These are phyloP conservation scores for Blepharisma japonicum DNA, from an alignment of 73 alveolate genomes.

Conservation along the genomic window DNA sequence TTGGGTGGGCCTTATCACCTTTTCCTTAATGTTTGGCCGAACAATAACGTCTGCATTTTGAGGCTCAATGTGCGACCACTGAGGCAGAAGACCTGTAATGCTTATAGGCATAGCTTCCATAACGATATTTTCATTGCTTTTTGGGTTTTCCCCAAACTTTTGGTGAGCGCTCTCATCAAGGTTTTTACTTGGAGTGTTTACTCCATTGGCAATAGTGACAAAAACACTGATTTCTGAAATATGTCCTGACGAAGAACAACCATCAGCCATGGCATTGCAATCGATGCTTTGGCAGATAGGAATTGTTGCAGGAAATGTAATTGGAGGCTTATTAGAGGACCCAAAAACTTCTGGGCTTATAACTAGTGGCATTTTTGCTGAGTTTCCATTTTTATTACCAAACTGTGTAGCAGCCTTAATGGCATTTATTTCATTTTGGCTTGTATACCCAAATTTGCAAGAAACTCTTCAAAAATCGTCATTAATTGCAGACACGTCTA, in stretches of 20 bases:
- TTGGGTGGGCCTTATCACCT: slow-evolving; percentile 15
- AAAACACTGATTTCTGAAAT: neutral
- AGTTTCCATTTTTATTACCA: neutral
- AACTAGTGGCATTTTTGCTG: neutral
- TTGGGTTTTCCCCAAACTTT: neutral
- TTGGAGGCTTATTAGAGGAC: neutral
- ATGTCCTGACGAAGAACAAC: neutral
- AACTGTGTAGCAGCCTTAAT: neutral
- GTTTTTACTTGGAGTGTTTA: neutral
- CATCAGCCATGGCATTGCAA: neutral
- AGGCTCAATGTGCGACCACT: neutral
- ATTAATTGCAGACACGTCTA: neutral
- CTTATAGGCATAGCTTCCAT: neutral
- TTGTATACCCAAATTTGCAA: neutral
- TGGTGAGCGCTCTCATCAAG: neutral
- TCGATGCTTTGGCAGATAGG: neutral
- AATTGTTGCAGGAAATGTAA: neutral
- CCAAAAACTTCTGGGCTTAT: neutral
- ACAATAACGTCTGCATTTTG: neutral
- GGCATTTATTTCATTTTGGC: neutral
- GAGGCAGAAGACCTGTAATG: slow-evolving; percentile 2
- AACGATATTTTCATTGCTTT: neutral
- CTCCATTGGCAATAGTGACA: neutral
- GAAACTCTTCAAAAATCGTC: neutral
- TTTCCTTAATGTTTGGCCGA: slow-evolving; percentile 26